These are phyloP conservation scores for Periconia macrospinosa DNA, from an alignment of 2,329 filamentous ascomycete genomes.

Conservation along the genomic window DNA sequence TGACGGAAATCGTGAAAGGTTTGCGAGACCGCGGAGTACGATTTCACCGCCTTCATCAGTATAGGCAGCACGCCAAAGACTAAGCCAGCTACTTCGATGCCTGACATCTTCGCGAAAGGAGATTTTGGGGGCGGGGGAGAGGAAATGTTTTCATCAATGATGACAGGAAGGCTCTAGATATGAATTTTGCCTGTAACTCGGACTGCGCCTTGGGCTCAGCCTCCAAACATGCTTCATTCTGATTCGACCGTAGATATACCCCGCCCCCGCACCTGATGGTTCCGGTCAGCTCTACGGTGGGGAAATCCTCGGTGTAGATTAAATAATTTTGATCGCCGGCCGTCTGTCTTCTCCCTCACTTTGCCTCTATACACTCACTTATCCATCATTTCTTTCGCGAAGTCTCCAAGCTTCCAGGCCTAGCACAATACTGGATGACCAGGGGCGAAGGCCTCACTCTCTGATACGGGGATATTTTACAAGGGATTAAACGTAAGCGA, in stretches of 20 bases:
- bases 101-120: slow-evolving; percentile 16
- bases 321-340: too few relatives aligned
- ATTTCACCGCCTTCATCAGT: slow-evolving; percentile 22
- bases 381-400: too few relatives aligned
- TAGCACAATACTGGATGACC: too few relatives aligned
- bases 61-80: slow-evolving; percentile 25
- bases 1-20: slow-evolving; percentile 20
- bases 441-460: too few relatives aligned
- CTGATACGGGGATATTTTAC: too few relatives aligned
- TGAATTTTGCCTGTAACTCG: not conserved
- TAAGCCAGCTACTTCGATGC: slow-evolving; percentile 23
- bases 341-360: too few relatives aligned
- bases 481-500: too few relatives aligned
- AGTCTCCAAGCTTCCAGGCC: too few relatives aligned
- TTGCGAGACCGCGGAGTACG: slow-evolving; percentile 13
- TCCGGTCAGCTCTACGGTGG: too few relatives aligned
- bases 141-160: not conserved
- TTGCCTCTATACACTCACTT: too few relatives aligned
- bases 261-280: not conserved
- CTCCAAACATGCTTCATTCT: not conserved
- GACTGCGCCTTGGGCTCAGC: not conserved
- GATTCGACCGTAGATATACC: not conserved
- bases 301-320: too few relatives aligned
- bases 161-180: not conserved
- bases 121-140: too few relatives aligned